Evolutionary conservation across 2,329 filamentous ascomycete species (phyloP).

Genomic region (Amphichorda felina): DNA sequence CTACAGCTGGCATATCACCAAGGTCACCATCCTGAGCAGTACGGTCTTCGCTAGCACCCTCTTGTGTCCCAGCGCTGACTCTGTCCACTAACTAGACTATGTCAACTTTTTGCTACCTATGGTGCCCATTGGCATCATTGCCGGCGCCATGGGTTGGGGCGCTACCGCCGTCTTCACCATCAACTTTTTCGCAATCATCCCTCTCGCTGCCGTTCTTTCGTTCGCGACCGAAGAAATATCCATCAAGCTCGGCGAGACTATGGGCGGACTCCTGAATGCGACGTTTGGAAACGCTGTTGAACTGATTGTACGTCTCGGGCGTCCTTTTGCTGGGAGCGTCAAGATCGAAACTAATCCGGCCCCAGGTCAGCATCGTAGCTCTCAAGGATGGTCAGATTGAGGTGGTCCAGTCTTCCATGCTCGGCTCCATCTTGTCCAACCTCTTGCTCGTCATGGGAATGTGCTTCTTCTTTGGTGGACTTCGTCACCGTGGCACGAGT

Average conservation of each 20-base stretch:
- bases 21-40: constrained; percentile 48
- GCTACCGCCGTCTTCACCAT: constrained; percentile 60
- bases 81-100: constrained; percentile 29
- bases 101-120: constrained; percentile 62
- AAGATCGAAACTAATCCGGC: constrained; percentile 7
- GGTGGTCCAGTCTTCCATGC: constrained; percentile 96
- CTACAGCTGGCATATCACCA: constrained; percentile 41
- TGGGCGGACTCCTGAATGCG: constrained; percentile 64
- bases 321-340: background rate
- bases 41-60: constrained; percentile 16
- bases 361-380: constrained; percentile 81
- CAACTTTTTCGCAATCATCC: constrained; percentile 74
- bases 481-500: constrained; percentile 44
- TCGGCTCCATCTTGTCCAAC: constrained; percentile 91
- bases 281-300: constrained; percentile 75
- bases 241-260: constrained; percentile 57
- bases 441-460: constrained; percentile 77
- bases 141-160: constrained; percentile 50
- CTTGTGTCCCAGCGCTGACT: background rate
- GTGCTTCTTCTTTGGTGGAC: constrained; percentile 66
- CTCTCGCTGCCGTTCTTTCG: constrained; percentile 60
- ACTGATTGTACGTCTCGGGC: constrained; percentile 46
- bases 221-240: constrained; percentile 73
- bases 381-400: constrained; percentile 77
- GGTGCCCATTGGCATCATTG: constrained; percentile 61